These are phyloP conservation scores for Calocera viscosa DNA, from an alignment of 768 basidiomycete genomes.

Conservation along the genomic window DNA sequence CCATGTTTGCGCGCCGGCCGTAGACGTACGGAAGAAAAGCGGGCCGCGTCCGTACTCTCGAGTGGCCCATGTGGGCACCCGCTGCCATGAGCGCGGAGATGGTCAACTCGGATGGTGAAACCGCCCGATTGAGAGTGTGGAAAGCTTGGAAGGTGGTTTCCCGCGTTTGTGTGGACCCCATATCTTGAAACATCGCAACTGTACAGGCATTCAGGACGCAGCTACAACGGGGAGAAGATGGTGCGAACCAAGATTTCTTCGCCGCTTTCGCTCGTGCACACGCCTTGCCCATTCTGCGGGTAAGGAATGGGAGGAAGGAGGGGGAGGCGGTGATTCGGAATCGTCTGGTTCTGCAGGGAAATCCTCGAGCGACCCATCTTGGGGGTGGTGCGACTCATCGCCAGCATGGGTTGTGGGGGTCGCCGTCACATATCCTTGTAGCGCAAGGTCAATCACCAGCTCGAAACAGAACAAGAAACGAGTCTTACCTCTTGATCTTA, in stretches of 20 bases:
- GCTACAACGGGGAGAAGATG: not conserved
- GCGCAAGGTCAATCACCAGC: not conserved
- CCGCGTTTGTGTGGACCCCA: constrained; percentile 66
- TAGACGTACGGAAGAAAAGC: constrained; percentile 88
- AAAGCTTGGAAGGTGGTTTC: constrained; percentile 62
- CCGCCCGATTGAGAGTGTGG: constrained; percentile 52
- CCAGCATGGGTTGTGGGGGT: not conserved
- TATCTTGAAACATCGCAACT: constrained; percentile 52
- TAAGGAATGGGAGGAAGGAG: too few species aligned
- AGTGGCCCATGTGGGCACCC: too few species aligned
- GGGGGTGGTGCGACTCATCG: not conserved
- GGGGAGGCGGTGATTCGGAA: not conserved
- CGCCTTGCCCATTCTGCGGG: too few species aligned
- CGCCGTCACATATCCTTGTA: not conserved
- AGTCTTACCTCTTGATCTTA: not conserved
- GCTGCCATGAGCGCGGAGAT: constrained; percentile 86
- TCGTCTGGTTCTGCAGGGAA: not conserved
- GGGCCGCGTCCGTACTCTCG: too few species aligned
- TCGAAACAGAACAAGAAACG: not conserved
- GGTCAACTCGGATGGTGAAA: constrained; percentile 49
- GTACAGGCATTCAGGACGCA: constrained; percentile 9
- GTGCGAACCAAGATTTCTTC: not conserved
- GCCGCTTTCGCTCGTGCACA: too few species aligned
- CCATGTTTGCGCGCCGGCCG: constrained; percentile 77
- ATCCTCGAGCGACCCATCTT: not conserved